Percentiles rank a stretch among this genome's conserved stretches.
Conservation (phyloP, 2,329 filamentous ascomycete genomes). For the Ophiostoma sp. region DNA sequence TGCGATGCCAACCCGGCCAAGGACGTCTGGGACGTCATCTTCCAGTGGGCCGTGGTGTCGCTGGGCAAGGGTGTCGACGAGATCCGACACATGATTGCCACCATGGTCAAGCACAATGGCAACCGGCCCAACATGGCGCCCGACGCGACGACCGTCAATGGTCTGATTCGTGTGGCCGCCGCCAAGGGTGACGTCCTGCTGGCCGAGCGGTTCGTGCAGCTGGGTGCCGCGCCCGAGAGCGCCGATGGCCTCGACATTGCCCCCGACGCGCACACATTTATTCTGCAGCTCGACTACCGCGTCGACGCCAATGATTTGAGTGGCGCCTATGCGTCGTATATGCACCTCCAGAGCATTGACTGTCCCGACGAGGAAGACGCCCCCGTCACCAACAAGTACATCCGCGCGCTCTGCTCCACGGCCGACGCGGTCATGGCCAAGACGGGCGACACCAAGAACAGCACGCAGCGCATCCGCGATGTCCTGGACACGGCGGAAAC, state of each 20-base stretch:
- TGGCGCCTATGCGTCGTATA: conserved; percentile 67
- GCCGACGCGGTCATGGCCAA: background rate
- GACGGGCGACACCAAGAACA: conserved; percentile 41
- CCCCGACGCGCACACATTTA: conserved; percentile 68
- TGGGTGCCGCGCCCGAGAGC: conserved; percentile 49
- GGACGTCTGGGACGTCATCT: conserved; percentile 67
- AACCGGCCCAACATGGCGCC: conserved; percentile 51
- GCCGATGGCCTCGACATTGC: conserved; percentile 58
- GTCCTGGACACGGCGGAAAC: conserved; percentile 73
- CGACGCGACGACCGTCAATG: conserved; percentile 73
- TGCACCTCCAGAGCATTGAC: conserved; percentile 59
- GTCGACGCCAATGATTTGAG: conserved; percentile 71
- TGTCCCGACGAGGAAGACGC: conserved; percentile 58
- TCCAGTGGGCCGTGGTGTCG: conserved; percentile 73
- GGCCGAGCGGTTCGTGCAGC: conserved; percentile 69
- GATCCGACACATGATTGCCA: conserved; percentile 69
- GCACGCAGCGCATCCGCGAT: conserved; percentile 70
- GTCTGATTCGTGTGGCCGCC: conserved; percentile 71
- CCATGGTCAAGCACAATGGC: conserved; percentile 57
- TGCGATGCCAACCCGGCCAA: conserved; percentile 49
- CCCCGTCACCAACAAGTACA: conserved; percentile 66
- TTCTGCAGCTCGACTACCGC: conserved; percentile 74
- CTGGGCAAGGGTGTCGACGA: conserved; percentile 70
- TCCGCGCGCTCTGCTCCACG: conserved; percentile 59
- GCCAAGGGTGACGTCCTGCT: conserved; percentile 68